A percentile compares a stretch with the other conserved stretches of the same genome.
phyloP scores from a whole-genome alignment of 2,329 filamentous ascomycete genomes.

The Chaetomiaceae sp. region DNA sequence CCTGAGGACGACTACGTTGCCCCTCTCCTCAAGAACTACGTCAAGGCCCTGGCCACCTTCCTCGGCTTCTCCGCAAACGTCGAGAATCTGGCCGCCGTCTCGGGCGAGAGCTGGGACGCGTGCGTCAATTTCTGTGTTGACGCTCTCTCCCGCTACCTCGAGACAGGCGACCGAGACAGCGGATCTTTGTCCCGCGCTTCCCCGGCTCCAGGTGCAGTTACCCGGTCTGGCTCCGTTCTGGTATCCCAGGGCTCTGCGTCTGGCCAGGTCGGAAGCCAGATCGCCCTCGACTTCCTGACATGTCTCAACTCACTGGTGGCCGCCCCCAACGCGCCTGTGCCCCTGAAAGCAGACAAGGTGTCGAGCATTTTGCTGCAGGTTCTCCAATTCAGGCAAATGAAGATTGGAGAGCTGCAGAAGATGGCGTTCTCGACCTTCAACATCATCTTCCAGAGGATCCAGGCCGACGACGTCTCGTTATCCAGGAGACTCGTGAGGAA shows the following conservation, averaged over 20 bases:
- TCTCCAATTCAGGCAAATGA: conserved; percentile 52
- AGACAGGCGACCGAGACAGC: conserved; percentile 34
- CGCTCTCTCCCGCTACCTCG: conserved; percentile 50
- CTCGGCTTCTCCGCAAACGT: conserved; percentile 69
- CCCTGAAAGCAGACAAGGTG: conserved; percentile 49
- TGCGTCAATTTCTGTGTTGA: conserved; percentile 66
- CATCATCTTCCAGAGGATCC: conserved; percentile 55
- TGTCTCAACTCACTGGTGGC: conserved; percentile 60
- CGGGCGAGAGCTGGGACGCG: conserved; percentile 58
- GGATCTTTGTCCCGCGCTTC: conserved; percentile 37
- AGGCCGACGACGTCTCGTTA: conserved; percentile 62
- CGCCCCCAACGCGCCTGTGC: conserved; percentile 61
- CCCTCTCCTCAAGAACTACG: conserved; percentile 68
- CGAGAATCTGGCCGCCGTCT: conserved; percentile 62
- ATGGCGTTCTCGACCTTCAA: conserved; percentile 73
- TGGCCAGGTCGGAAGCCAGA: conserved; percentile 29
- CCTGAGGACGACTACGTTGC: conserved; percentile 58
- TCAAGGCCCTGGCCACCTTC: conserved; percentile 65
- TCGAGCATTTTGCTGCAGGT: conserved; percentile 53
- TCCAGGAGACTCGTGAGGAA: conserved; percentile 53
- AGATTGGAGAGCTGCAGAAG: conserved; percentile 59
- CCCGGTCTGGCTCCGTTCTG: conserved; percentile 26
- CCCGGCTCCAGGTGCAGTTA: conserved; percentile 37
- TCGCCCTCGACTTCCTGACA: conserved; percentile 52
- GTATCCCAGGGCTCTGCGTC: conserved; percentile 17